A percentile compares a stretch with the other conserved stretches of the same genome.
Conservation (phyloP, 495 filamentous ascomycete genomes). For the Annulohypoxylon maeteangense region DNA sequence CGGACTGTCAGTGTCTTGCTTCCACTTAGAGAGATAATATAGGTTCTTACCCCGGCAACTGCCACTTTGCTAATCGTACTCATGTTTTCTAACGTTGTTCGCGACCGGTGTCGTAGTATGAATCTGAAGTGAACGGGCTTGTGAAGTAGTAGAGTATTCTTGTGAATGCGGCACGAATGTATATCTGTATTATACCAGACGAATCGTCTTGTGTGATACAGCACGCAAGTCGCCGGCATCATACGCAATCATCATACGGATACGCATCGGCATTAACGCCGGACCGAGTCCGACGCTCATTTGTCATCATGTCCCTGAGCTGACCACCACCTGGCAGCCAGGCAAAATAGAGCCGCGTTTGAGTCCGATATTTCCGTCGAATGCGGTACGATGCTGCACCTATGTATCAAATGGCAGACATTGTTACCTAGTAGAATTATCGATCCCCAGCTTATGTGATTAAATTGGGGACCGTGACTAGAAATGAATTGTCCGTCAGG, state of each 20-base stretch:
- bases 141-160: no score
- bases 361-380: background rate
- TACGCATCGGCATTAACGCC: background rate
- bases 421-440: background rate
- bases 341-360: background rate
- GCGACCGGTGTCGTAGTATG: background rate
- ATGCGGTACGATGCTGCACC: background rate
- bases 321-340: no score
- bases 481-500: background rate
- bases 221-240: background rate
- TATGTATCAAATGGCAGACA: background rate
- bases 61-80: conserved; percentile 58
- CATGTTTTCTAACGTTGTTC: conserved; percentile 42
- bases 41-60: conserved; percentile 56
- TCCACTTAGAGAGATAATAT: background rate
- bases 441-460: no score
- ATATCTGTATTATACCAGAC: background rate
- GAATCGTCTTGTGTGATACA: background rate
- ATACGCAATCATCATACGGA: background rate
- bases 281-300: background rate
- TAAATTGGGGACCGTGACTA: no score
- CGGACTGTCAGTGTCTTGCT: background rate
- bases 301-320: conserved; percentile 7
- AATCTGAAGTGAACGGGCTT: no score
- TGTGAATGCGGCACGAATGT: background rate